Conservation (phyloP, 129 eudicot genomes). For the Artemisia argyi region DNA sequence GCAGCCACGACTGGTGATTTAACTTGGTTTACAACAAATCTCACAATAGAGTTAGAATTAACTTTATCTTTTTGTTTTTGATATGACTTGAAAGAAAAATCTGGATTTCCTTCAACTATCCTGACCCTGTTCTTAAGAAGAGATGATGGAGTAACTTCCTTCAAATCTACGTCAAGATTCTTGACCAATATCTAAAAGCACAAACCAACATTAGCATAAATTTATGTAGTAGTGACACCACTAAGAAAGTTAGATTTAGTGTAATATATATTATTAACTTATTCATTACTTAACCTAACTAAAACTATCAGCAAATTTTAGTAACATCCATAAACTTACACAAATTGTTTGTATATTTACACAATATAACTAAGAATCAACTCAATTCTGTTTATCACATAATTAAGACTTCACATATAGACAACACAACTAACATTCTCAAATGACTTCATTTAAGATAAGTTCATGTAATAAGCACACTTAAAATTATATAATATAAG, state of each 20-base stretch:
- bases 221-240: neutral
- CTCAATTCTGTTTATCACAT: no score
- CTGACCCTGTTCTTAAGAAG: conserved; percentile 50
- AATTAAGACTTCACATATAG: no score
- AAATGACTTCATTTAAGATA: no score
- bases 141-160: conserved; percentile 50
- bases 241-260: neutral
- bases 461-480: no score
- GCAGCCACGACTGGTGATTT: conserved; percentile 45
- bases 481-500: no score
- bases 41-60: conserved; percentile 32
- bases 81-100: conserved; percentile 33
- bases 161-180: conserved; percentile 51
- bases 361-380: no score
- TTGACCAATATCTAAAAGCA: conserved; percentile 54
- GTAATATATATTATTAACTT: no score
- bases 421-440: no score
- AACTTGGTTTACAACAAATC: conserved; percentile 39
- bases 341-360: no score
- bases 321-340: no score
- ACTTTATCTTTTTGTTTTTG: conserved; percentile 10
- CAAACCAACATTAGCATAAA: conserved; percentile 1
- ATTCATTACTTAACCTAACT: no score
- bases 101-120: conserved; percentile 66
- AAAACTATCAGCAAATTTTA: no score